These are phyloP conservation scores for Wickerhamiella azymoides DNA, from an alignment of 805 yeast species.

Conservation along the genomic window DNA sequence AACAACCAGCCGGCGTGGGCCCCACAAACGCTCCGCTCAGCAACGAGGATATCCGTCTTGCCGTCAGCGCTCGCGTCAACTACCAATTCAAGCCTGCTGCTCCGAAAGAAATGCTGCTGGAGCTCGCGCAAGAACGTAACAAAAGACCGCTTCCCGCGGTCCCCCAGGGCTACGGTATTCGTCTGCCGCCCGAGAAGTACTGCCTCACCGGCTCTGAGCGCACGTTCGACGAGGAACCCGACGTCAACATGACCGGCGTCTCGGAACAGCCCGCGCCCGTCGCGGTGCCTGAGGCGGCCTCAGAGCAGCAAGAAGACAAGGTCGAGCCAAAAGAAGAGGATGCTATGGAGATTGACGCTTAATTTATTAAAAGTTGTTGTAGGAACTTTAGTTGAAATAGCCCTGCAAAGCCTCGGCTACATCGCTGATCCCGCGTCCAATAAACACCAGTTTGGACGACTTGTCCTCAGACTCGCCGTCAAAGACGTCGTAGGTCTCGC, in stretches of 20 bases:
- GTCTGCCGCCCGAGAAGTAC: conserved; percentile 95
- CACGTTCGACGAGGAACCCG: conserved; percentile 41
- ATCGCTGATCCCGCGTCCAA: conserved; percentile 48
- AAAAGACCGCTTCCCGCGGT: conserved; percentile 83
- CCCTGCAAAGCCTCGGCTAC: not conserved
- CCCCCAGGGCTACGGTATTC: conserved; percentile 78
- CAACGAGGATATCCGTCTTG: conserved; percentile 82
- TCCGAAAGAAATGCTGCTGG: conserved; percentile 81
- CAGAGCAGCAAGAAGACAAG: conserved; percentile 1
- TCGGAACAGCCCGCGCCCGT: not conserved
- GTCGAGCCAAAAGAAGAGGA: conserved; percentile 9
- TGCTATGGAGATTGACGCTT: conserved; percentile 8
- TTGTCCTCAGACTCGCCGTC: conserved; percentile 29
- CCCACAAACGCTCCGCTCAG: conserved; percentile 38
- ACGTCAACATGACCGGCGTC: conserved; percentile 16
- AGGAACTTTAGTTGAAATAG: not conserved
- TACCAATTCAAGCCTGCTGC: conserved; percentile 93
- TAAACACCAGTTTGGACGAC: conserved; percentile 51
- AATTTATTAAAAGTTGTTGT: not conserved
- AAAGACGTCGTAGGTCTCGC: conserved; percentile 78
- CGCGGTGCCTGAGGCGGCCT: not conserved
- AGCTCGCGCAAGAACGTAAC: conserved; percentile 84
- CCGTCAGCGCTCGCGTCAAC: conserved; percentile 87
- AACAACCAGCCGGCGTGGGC: conserved; percentile 27
- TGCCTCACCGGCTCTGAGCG: conserved; percentile 78